Conservation (phyloP, 2,329 filamentous ascomycete species). For the Seiridium cupressi region DNA sequence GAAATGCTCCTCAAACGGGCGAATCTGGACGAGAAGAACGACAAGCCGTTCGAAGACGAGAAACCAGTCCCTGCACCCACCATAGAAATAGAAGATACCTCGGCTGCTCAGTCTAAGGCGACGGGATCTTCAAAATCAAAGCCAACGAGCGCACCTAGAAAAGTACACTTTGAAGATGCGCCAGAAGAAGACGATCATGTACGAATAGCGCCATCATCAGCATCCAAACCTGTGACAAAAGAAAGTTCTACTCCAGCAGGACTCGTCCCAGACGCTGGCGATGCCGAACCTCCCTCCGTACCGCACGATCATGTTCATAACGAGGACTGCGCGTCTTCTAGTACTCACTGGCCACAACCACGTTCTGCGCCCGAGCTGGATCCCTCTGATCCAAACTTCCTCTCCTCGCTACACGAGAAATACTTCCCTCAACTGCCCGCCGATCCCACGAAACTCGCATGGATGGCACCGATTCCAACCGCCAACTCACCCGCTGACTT, state of each 20-base stretch:
- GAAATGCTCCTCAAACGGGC: slow-evolving; percentile 74
- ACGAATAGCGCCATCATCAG: neutral
- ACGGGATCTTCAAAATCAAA: neutral
- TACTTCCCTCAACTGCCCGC: slow-evolving; percentile 89
- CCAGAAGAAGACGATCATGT: slow-evolving; percentile 6
- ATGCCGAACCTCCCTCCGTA: slow-evolving; percentile 17
- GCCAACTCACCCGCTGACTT: slow-evolving; percentile 62
- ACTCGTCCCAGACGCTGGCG: slow-evolving; percentile 28
- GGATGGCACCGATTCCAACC: slow-evolving; percentile 77
- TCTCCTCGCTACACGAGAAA: slow-evolving; percentile 80
- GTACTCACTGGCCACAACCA: slow-evolving; percentile 60
- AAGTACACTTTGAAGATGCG: slow-evolving; percentile 1
- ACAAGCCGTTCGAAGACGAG: slow-evolving; percentile 39
- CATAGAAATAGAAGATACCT: slow-evolving; percentile 22
- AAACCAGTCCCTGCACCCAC: slow-evolving; percentile 13
- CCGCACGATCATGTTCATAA: slow-evolving; percentile 24
- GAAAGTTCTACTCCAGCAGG: slow-evolving; percentile 15
- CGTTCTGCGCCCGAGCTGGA: slow-evolving; percentile 69
- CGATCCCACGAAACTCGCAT: slow-evolving; percentile 82
- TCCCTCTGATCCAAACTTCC: slow-evolving; percentile 78
- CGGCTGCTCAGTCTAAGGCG: neutral
- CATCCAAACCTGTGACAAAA: slow-evolving; percentile 29
- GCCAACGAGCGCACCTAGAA: slow-evolving; percentile 2
- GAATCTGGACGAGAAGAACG: slow-evolving; percentile 65
- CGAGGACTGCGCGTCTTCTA: slow-evolving; percentile 29